phyloP scores from a whole-genome alignment of 176 grass and related monocot genomes.

The Alloteropsis semialata region DNA sequence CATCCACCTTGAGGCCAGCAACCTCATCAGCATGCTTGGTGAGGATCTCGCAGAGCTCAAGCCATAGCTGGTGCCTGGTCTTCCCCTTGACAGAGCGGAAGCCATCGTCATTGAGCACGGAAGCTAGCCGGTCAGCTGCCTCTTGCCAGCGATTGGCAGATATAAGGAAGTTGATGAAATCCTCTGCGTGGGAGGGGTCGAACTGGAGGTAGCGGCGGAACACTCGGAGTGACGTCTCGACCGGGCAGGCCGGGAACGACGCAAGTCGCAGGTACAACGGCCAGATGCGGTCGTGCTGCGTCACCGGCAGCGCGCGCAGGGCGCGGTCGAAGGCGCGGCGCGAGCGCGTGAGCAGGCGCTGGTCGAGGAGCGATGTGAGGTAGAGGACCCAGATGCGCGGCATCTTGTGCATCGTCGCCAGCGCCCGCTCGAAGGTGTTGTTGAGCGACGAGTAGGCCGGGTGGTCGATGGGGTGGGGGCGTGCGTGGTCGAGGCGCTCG shows the following conservation, averaged over 20 bases:
- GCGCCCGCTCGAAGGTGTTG: slow-evolving; percentile 86
- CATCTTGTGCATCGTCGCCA: slow-evolving; percentile 93
- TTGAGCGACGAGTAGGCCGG: slow-evolving; percentile 62
- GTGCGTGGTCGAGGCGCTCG: slow-evolving; percentile 71
- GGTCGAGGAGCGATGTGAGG: slow-evolving; percentile 67
- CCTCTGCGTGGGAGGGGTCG: slow-evolving; percentile 74
- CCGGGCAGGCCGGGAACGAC: slow-evolving; percentile 58
- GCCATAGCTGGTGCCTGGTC: slow-evolving; percentile 83
- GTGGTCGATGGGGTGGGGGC: slow-evolving; percentile 64
- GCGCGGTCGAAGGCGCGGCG: slow-evolving; percentile 70
- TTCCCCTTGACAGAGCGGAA: slow-evolving; percentile 83
- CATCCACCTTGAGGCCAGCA: slow-evolving; percentile 67
- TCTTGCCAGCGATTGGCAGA: slow-evolving; percentile 67
- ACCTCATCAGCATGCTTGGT: slow-evolving; percentile 84
- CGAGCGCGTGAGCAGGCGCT: slow-evolving; percentile 59
- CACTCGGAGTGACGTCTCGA: slow-evolving; percentile 76
- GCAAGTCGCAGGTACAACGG: slow-evolving; percentile 67
- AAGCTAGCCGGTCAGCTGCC: slow-evolving; percentile 57
- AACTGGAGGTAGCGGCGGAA: slow-evolving; percentile 85
- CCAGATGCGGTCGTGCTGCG: slow-evolving; percentile 91
- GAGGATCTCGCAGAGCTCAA: slow-evolving; percentile 73
- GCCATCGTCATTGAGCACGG: slow-evolving; percentile 63
- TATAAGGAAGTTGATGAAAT: slow-evolving; percentile 80
- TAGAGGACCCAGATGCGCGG: slow-evolving; percentile 77
- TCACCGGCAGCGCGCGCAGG: slow-evolving; percentile 68